phyloP scores from a whole-genome alignment of 352 stramenopile species.

The Phytophthora pini region DNA sequence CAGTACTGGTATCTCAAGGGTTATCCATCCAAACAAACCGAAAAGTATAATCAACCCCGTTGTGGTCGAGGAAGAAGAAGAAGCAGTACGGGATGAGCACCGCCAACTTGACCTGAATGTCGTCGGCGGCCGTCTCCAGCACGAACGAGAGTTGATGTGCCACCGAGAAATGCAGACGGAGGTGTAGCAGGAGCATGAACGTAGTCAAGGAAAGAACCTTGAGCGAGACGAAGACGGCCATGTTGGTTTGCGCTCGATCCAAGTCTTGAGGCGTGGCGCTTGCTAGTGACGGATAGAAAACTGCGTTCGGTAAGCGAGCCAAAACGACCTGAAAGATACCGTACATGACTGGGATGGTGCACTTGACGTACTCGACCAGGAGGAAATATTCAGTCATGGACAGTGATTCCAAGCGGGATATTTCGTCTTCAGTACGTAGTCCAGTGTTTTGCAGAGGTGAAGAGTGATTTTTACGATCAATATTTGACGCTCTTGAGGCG shows the following conservation, averaged over 20 bases:
- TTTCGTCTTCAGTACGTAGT: neutral
- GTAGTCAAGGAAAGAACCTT: constrained; percentile 14
- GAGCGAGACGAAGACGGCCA: constrained; percentile 15
- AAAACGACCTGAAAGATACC: neutral
- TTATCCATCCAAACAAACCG: constrained; percentile 10
- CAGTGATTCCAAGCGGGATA: neutral
- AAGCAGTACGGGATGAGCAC: constrained; percentile 36
- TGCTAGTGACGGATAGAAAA: neutral
- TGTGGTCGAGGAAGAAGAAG: constrained; percentile 40
- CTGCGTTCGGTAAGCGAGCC: neutral
- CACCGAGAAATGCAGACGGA: constrained; percentile 22
- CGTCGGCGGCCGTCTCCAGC: constrained; percentile 28
- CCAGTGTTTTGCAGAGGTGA: no score
- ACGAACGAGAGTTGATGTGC: constrained; percentile 39
- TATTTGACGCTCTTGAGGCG: neutral
- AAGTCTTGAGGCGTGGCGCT: neutral
- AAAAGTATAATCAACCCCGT: constrained; percentile 32
- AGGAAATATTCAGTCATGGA: neutral
- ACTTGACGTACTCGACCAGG: neutral
- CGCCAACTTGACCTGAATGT: constrained; percentile 34
- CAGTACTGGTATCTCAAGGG: no score
- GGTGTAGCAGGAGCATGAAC: constrained; percentile 17
- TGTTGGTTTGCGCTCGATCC: constrained; percentile 14
- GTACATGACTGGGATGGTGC: neutral
- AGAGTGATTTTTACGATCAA: no score